Percentiles rank a stretch among this genome's conserved stretches.
Conservation (phyloP, 1,139 yeast species). For the Maudiozyma humilis region DNA sequence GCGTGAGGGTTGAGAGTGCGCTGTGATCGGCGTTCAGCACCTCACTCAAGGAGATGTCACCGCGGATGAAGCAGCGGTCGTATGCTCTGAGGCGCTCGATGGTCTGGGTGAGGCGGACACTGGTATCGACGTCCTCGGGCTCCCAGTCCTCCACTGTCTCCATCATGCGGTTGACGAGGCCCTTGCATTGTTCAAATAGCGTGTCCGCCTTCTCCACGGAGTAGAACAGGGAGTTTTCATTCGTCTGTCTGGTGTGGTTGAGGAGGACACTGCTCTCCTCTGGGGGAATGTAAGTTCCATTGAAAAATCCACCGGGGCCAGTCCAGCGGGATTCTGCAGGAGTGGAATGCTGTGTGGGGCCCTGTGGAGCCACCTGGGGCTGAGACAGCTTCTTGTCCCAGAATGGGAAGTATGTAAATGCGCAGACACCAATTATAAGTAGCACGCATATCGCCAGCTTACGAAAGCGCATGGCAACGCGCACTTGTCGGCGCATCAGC, state of each 20-base stretch:
- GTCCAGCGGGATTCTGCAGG: no score
- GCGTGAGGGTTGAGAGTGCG: not conserved
- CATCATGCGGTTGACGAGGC: not conserved
- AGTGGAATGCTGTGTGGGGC: no score
- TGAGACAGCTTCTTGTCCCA: no score
- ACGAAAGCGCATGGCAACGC: no score
- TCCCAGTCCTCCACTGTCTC: not conserved
- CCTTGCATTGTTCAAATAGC: not conserved
- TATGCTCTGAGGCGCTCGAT: constrained; percentile 11
- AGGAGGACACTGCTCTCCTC: not conserved
- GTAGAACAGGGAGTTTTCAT: not conserved
- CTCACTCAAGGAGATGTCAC: not conserved
- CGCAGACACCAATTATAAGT: no score
- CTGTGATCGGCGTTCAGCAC: constrained; percentile 1
- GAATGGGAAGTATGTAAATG: no score
- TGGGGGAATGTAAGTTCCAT: not conserved
- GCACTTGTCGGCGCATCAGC: no score
- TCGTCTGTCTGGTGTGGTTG: not conserved
- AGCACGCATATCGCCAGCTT: no score
- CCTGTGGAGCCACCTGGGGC: no score
- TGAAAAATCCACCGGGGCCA: not conserved
- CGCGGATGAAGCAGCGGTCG: constrained; percentile 10
- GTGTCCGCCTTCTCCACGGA: not conserved
- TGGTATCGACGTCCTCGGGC: not conserved
- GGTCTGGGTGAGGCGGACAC: not conserved